A percentile compares a stretch with the other conserved stretches of the same genome.
These are phyloP conservation scores for Talinum fruticosum DNA, from an alignment of 148 eudicot species.

Conservation along the genomic window DNA sequence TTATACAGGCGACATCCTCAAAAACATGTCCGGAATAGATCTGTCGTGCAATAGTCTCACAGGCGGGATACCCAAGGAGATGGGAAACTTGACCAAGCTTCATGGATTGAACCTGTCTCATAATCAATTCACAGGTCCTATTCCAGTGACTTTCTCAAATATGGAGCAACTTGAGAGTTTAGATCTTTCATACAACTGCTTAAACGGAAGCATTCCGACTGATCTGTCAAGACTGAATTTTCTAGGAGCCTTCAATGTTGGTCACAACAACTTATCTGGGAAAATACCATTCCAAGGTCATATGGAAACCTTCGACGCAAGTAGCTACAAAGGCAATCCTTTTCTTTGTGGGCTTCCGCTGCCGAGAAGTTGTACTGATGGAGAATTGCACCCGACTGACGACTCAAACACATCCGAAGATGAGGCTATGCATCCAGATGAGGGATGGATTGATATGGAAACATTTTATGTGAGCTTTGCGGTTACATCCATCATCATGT, in stretches of 20 bases:
- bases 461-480: no score
- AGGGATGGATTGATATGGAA: no score
- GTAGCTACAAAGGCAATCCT: conserved; percentile 17
- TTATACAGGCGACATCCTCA: background rate
- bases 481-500: no score
- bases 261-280: conserved; percentile 22
- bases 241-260: conserved; percentile 13
- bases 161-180: conserved; percentile 18
- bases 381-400: no score
- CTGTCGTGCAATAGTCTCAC: conserved; percentile 15
- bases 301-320: background rate
- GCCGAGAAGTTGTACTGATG: background rate
- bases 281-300: conserved; percentile 3
- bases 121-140: conserved; percentile 16
- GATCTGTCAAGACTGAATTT: background rate
- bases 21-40: conserved; percentile 3
- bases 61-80: conserved; percentile 13
- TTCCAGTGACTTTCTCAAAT: conserved; percentile 14
- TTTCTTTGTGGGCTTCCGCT: conserved; percentile 1
- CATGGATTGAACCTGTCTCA: conserved; percentile 20
- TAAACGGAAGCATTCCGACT: conserved; percentile 14
- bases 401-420: no score
- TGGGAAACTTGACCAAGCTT: conserved; percentile 2
- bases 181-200: conserved; percentile 19
- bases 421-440: no score